Base-by-base conservation (phyloP, 495 filamentous ascomycete genomes). In the Tricharina praecox region DNA sequence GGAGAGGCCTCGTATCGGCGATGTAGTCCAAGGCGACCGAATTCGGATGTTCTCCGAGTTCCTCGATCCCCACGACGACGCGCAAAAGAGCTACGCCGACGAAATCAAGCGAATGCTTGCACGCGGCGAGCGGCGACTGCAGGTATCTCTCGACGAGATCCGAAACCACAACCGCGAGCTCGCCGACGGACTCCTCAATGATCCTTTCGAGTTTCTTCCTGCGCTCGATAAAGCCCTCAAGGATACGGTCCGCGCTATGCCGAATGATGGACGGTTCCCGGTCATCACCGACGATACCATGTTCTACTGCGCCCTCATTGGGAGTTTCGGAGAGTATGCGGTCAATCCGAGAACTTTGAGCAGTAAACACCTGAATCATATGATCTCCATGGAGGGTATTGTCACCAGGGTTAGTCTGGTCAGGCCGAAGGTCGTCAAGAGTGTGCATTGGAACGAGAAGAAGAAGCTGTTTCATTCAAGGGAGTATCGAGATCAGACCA, bases 331-430 rank as follows among this genome's bases (percentile, higher is more conserved):
- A 47, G 83, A 94, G 61, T 86, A 80, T 60, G 74, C 86, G 34
- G 93, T 85, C 73, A 99, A 95, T 60, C 90, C 90, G 40, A 76
- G 90, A 56, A 96, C 90, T 3, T 64, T 99, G 16, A 81, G 83
- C 34, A 93, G 87, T 1, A 70, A 71, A 25, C 85, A 88, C 58
- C 71, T 99, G 46, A 96, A 96, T 63, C 83, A 77, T 52, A 94
- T 95, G 82, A 79, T 99, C 15, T 94, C 87, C 2, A 75, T 99
- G 52, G 90, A 99, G 64, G 90, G 90, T 26, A 99, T 99, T 63
- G 90, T 59, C 33, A 96, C 90, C 18, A 82, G 88, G 66, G 92
- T 84, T 62, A 94, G 85, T 11, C 70, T 99, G 35, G 92, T 99
- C 37, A 76, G 90, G 42, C 90, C 90, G 23, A 99, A 99, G 64